Conservation (phyloP, 805 yeast genomes). For the Suhomyces faveliae region DNA sequence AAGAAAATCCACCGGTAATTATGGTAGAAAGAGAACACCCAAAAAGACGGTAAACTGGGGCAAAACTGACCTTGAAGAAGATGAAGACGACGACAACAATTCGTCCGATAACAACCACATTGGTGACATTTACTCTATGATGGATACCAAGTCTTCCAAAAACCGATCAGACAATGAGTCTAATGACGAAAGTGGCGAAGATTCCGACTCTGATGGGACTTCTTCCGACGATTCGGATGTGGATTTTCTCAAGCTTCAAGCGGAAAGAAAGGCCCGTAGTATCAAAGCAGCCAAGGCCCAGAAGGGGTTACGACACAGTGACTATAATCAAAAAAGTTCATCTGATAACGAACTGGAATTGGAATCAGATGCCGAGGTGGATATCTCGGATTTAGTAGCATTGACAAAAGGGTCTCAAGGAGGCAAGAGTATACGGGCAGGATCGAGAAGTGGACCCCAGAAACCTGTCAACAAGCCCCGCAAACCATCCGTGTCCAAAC, state of each 20-base stretch:
- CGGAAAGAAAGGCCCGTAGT: slow-evolving; percentile 59
- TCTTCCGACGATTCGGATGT: slow-evolving; percentile 64
- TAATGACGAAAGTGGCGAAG: slow-evolving; percentile 31
- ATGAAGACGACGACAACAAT: slow-evolving; percentile 14
- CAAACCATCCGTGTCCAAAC: slow-evolving; percentile 8
- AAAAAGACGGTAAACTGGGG: slow-evolving; percentile 24
- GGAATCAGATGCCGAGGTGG: slow-evolving; percentile 9
- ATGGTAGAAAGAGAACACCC: slow-evolving; percentile 21
- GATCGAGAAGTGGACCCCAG: background rate
- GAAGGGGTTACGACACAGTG: slow-evolving; percentile 20
- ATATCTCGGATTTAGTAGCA: slow-evolving; percentile 9
- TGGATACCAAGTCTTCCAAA: background rate
- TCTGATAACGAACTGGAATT: slow-evolving; percentile 6
- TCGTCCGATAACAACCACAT: slow-evolving; percentile 9
- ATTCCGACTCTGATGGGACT: slow-evolving; percentile 24
- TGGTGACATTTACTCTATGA: slow-evolving; percentile 2
- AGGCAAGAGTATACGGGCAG: background rate
- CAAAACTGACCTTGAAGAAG: slow-evolving; percentile 18
- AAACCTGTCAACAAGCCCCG: slow-evolving; percentile 4
- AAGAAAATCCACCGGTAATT: slow-evolving; percentile 4
- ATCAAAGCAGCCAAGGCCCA: slow-evolving; percentile 45
- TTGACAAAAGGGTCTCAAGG: slow-evolving; percentile 2
- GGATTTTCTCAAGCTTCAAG: slow-evolving; percentile 71
- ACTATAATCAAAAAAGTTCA: slow-evolving; percentile 2
- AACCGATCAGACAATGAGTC: slow-evolving; percentile 14